These are phyloP conservation scores for Neurospora hispaniola DNA, from an alignment of 495 filamentous ascomycete species.

Conservation along the genomic window DNA sequence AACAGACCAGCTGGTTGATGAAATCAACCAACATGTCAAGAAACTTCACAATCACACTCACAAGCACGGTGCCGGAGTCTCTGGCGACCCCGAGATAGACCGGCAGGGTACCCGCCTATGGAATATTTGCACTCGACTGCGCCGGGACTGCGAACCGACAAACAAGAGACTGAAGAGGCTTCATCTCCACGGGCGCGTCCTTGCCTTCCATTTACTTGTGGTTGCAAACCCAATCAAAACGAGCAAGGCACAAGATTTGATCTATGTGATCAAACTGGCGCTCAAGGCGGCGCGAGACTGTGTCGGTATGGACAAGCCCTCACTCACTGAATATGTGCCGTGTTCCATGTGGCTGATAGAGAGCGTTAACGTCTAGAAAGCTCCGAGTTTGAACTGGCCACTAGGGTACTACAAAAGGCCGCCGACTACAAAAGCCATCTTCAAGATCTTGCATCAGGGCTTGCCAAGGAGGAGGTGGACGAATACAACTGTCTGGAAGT, in stretches of 20 bases:
- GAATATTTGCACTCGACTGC: constrained; percentile 53
- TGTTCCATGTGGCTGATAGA: not conserved
- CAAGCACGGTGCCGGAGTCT: constrained; percentile 2
- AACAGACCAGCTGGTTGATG: constrained; percentile 19
- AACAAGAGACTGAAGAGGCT: constrained; percentile 11
- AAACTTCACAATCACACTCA: constrained; percentile 18
- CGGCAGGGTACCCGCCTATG: constrained; percentile 46
- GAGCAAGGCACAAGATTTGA: constrained; percentile 23
- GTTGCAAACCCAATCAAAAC: constrained; percentile 32
- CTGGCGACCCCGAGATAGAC: constrained; percentile 37
- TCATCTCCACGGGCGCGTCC: constrained; percentile 40
- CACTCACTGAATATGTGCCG: not conserved
- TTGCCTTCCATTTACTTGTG: constrained; percentile 63
- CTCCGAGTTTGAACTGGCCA: constrained; percentile 44
- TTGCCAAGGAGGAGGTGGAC: constrained; percentile 19
- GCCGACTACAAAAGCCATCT: constrained; percentile 52
- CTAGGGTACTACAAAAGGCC: constrained; percentile 50
- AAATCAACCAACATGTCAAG: constrained; percentile 28
- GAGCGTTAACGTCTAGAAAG: constrained; percentile 27
- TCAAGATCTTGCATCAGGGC: constrained; percentile 23
- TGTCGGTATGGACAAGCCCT: constrained; percentile 36
- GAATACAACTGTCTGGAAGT: constrained; percentile 34
- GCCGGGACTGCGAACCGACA: constrained; percentile 16
- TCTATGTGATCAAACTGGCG: constrained; percentile 53
- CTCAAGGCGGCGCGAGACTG: constrained; percentile 56